These are phyloP conservation scores for Floccularia luteovirens DNA, from an alignment of 768 basidiomycete species.

Conservation along the genomic window DNA sequence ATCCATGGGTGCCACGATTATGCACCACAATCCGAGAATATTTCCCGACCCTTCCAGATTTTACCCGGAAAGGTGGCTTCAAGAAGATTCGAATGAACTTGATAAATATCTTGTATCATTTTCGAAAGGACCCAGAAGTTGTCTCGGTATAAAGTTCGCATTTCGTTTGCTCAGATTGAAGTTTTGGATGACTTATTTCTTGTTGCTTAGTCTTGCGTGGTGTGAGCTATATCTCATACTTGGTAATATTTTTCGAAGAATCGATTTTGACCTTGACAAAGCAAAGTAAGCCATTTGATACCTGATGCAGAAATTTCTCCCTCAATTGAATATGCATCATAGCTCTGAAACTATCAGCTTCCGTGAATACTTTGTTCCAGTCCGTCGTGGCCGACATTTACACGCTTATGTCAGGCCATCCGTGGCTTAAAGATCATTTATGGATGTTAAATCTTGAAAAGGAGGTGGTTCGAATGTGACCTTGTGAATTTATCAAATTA, in stretches of 20 bases:
- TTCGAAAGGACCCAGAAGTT: conserved; percentile 36
- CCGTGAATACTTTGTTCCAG: not conserved
- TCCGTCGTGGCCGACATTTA: conserved; percentile 1
- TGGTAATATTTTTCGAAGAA: conserved; percentile 29
- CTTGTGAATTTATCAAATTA: no score
- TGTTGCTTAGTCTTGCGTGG: conserved; percentile 28
- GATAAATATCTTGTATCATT: conserved; percentile 34
- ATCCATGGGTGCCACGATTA: conserved; percentile 27
- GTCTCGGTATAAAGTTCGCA: conserved; percentile 35
- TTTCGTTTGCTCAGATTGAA: no score
- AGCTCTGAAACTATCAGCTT: not conserved
- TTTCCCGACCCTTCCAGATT: conserved; percentile 32
- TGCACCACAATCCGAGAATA: conserved; percentile 29
- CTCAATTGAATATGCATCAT: not conserved
- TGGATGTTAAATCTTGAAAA: no score
- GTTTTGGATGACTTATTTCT: not conserved
- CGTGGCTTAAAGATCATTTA: no score
- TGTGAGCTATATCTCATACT: conserved; percentile 33
- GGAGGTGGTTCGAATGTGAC: no score
- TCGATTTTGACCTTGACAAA: conserved; percentile 23
- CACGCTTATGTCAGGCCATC: not conserved
- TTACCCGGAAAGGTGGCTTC: conserved; percentile 35
- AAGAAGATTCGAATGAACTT: conserved; percentile 21
- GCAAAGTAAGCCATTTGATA: conserved; percentile 17
- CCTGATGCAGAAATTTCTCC: not conserved